These are phyloP conservation scores for Trichoderma reesei DNA, from an alignment of 495 filamentous ascomycete genomes.

Conservation along the genomic window DNA sequence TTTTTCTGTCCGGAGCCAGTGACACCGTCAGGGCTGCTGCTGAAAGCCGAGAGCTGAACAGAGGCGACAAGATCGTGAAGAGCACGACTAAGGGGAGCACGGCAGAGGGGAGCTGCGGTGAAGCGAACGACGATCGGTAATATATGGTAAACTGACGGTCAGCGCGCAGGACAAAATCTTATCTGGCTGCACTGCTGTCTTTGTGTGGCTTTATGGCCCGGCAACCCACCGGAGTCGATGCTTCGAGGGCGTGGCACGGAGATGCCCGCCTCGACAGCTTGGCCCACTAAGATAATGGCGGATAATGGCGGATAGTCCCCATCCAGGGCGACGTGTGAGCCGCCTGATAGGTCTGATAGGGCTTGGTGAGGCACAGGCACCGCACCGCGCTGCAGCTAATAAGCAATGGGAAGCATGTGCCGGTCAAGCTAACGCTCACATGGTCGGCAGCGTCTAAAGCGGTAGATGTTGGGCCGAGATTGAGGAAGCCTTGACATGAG, in stretches of 20 bases:
- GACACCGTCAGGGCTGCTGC: neutral
- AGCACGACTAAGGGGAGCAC: neutral
- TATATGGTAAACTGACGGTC: constrained; percentile 1
- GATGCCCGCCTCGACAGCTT: constrained; percentile 1
- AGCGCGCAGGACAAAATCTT: constrained; percentile 1
- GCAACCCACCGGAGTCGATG: neutral
- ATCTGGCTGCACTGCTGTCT: neutral
- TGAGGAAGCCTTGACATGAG: neutral
- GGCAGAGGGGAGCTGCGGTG: neutral
- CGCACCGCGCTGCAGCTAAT: no score
- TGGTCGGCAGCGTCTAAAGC: neutral
- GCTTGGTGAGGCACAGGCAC: neutral
- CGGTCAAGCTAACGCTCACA: neutral
- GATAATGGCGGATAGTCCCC: neutral
- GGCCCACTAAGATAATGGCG: neutral
- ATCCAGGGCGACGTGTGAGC: neutral
- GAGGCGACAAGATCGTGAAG: neutral
- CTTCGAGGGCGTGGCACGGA: neutral
- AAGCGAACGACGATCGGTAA: neutral
- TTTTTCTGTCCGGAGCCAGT: neutral
- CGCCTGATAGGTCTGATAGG: constrained; percentile 7
- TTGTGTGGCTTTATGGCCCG: neutral
- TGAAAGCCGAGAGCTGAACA: neutral
- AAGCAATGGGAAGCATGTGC: neutral
- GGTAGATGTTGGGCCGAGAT: neutral